Evolutionary conservation across 2,329 filamentous ascomycete species (phyloP), one percentile per base, ranked within the genome.

Genomic region (Pyricularia grisea): DNA sequence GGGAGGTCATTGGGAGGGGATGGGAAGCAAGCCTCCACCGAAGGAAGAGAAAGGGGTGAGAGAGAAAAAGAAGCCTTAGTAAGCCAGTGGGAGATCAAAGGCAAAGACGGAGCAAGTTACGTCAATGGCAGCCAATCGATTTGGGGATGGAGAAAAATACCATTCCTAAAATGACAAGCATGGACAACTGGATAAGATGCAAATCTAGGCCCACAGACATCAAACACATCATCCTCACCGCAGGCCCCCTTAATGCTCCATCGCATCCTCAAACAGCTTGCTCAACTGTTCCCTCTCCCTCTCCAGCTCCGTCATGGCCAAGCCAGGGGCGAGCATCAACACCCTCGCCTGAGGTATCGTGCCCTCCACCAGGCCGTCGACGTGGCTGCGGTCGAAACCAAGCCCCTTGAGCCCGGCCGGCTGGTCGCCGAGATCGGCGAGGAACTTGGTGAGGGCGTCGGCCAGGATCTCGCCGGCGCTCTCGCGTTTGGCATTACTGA

Each of bases 261-360:
- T 78, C 6, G 85, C 81, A 68, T 82, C 78, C 75, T 93, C 91
- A 78, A 94, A 92, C 72, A 95, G 76, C 12, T 76, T 78, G 71
- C 88, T 84, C 74, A 95, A 78, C 79, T 94, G 90, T 69, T 92
- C 90, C 77, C 85, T 88, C 78, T 94, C 91, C 66, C 84, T 82
- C 74, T 89, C 83, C 65, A 92, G 78, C 75, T 93, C 90, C 73
- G 85, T 86, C 60, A 23, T 68, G 58, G 87, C 88, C 74, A 99
- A 78, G 30, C 87, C 93, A 0, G 95, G 96, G 33, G 95, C 95
- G 71, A 99, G 81, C 90, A 94, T 95, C 75, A 99, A 78, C 69
- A 99, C 96, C 72, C 95, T 84, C 69, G 88, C 88, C 81, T 99
- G 95, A 5, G 95, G 95, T 71, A 99, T 89, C 0, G 95, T 99